These are phyloP conservation scores for Jamesozyma lodderae DNA, from an alignment of 805 yeast genomes.

Conservation along the genomic window DNA sequence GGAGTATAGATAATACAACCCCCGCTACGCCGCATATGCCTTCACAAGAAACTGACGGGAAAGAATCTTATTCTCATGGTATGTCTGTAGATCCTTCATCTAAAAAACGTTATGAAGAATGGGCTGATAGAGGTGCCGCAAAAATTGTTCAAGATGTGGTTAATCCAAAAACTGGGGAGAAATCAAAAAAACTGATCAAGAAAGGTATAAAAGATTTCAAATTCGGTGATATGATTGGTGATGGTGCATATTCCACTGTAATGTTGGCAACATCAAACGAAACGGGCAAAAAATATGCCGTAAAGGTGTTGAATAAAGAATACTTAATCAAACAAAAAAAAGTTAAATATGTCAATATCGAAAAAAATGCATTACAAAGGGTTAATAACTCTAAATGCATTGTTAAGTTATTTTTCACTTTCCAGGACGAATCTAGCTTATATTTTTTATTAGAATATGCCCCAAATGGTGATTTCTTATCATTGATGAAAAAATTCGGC, in stretches of 20 bases:
- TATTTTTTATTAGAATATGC: slow-evolving; percentile 76
- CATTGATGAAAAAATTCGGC: slow-evolving; percentile 60
- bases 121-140: slow-evolving; percentile 57
- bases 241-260: slow-evolving; percentile 94
- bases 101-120: slow-evolving; percentile 32
- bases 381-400: slow-evolving; percentile 53
- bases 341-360: slow-evolving; percentile 77
- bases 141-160: slow-evolving; percentile 37
- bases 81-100: slow-evolving; percentile 17
- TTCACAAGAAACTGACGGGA: slow-evolving; percentile 1
- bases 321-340: slow-evolving; percentile 75
- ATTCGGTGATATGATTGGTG: slow-evolving; percentile 84
- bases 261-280: slow-evolving; percentile 72
- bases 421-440: slow-evolving; percentile 65
- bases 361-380: slow-evolving; percentile 68
- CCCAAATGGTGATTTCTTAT: slow-evolving; percentile 64
- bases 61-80: slow-evolving; percentile 8
- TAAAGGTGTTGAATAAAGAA: slow-evolving; percentile 65
- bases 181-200: slow-evolving; percentile 41
- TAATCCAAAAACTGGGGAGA: slow-evolving; percentile 41
- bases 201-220: slow-evolving; percentile 73
- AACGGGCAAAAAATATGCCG: slow-evolving; percentile 67
- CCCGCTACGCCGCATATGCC: background rate
- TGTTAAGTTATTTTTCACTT: slow-evolving; percentile 63
- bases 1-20: slow-evolving; percentile 4